Conservation (phyloP, 2,329 filamentous ascomycete species). For the Paradendryphiella salina region DNA sequence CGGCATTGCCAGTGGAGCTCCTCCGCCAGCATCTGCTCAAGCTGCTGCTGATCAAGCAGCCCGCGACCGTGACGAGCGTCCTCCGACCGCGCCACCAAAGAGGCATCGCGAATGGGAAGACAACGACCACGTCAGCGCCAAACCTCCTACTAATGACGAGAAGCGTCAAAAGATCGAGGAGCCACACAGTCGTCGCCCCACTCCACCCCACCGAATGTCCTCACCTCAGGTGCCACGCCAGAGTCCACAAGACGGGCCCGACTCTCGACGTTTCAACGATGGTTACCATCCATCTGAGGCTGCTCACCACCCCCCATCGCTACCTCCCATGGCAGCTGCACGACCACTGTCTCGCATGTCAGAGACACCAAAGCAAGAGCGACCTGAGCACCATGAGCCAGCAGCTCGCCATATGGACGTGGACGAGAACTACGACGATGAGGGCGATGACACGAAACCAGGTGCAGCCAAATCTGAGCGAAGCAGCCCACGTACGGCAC, state of each 20-base stretch:
- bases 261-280: conserved; percentile 68
- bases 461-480: conserved; percentile 50
- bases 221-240: conserved; percentile 69
- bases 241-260: conserved; percentile 67
- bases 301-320: conserved; percentile 76
- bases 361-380: conserved; percentile 45
- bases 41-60: conserved; percentile 70
- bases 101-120: conserved; percentile 92
- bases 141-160: conserved; percentile 80
- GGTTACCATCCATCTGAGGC: conserved; percentile 91
- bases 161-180: conserved; percentile 85
- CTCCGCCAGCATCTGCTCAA: conserved; percentile 65
- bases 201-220: conserved; percentile 52
- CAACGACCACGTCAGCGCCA: conserved; percentile 71
- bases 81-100: conserved; percentile 74
- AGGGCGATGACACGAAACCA: conserved; percentile 77
- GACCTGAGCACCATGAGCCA: conserved; percentile 66
- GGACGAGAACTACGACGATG: conserved; percentile 96
- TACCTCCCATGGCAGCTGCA: conserved; percentile 54
- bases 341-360: conserved; percentile 60
- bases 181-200: conserved; percentile 70
- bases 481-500: conserved; percentile 48
- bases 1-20: conserved; percentile 70
- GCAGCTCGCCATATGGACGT: conserved; percentile 95
- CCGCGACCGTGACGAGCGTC: conserved; percentile 70